A percentile compares a stretch with the other conserved stretches of the same genome.
These are phyloP conservation scores for Steccherinum ochraceum DNA, from an alignment of 768 basidiomycete species.

Conservation along the genomic window DNA sequence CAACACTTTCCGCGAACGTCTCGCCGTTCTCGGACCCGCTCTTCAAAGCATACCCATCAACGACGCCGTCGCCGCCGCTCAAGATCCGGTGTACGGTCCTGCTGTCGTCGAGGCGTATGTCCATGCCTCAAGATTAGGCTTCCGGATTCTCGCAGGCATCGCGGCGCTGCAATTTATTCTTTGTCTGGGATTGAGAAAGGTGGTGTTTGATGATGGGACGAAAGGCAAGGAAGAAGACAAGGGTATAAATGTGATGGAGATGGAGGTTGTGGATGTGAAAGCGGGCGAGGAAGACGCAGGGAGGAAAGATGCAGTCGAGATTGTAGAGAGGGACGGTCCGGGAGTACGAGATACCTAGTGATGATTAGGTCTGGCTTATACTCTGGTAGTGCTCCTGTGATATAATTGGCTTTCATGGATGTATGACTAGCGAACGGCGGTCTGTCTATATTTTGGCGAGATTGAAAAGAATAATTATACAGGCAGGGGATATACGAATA, in stretches of 20 bases:
- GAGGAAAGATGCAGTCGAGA: no score
- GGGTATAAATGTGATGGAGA: neutral
- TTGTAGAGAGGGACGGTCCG: no score
- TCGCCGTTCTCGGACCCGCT: neutral
- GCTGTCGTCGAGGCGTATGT: constrained; percentile 8
- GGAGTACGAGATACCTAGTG: no score
- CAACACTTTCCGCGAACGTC: constrained; percentile 6
- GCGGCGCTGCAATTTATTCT: constrained; percentile 10
- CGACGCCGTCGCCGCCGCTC: constrained; percentile 11
- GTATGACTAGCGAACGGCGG: no score
- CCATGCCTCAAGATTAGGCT: constrained; percentile 9
- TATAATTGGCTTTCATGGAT: no score
- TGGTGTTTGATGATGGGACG: neutral
- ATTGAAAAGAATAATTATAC: no score
- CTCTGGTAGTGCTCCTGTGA: no score
- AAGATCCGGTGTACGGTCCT: neutral
- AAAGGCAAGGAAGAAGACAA: neutral
- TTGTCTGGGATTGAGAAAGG: constrained; percentile 4
- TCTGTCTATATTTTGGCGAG: no score
- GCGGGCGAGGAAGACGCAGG: no score
- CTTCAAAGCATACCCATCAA: constrained; percentile 6
- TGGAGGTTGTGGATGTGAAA: no score
- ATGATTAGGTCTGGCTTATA: no score
- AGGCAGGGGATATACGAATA: no score
- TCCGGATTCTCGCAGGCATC: constrained; percentile 10